Percentiles rank a stretch among this genome's conserved stretches.
Conservation (phyloP, 2,329 filamentous ascomycete genomes). For the Trichoderma cornu-damae region DNA sequence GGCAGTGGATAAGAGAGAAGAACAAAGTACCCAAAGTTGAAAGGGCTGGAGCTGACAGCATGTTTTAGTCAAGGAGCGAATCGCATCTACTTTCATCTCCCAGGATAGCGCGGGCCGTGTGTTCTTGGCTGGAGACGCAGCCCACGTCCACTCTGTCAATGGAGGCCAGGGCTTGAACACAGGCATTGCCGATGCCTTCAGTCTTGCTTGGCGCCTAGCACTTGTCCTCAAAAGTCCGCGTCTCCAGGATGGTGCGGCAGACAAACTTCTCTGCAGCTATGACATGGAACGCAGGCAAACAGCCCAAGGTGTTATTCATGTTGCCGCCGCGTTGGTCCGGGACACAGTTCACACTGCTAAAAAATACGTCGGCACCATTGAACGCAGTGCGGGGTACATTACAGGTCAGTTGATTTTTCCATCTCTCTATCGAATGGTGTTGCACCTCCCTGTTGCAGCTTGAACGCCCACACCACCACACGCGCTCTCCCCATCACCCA, state of each 20-base stretch:
- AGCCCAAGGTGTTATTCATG: constrained; percentile 42
- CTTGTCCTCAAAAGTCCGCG: constrained; percentile 25
- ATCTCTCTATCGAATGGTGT: background rate
- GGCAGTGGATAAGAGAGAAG: background rate
- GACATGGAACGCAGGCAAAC: constrained; percentile 41
- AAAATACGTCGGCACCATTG: constrained; percentile 43
- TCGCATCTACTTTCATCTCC: constrained; percentile 38
- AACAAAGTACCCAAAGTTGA: background rate
- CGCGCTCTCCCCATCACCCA: too few relatives aligned
- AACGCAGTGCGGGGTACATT: constrained; percentile 45
- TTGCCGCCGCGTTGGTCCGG: constrained; percentile 42
- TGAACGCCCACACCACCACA: background rate
- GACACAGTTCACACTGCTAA: constrained; percentile 41
- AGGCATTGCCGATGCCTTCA: constrained; percentile 52
- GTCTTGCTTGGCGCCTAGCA: constrained; percentile 49
- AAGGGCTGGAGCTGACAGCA: constrained; percentile 6
- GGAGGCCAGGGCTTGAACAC: constrained; percentile 57
- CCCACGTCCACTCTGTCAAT: constrained; percentile 52
- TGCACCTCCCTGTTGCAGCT: background rate
- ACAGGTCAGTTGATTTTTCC: constrained; percentile 32
- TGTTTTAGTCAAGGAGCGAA: constrained; percentile 37
- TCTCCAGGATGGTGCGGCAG: constrained; percentile 23
- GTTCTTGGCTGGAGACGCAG: constrained; percentile 52
- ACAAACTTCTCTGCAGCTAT: constrained; percentile 38
- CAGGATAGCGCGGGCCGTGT: constrained; percentile 39